These are phyloP conservation scores for Cudoniella acicularis DNA, from an alignment of 495 filamentous ascomycete species.

Conservation along the genomic window DNA sequence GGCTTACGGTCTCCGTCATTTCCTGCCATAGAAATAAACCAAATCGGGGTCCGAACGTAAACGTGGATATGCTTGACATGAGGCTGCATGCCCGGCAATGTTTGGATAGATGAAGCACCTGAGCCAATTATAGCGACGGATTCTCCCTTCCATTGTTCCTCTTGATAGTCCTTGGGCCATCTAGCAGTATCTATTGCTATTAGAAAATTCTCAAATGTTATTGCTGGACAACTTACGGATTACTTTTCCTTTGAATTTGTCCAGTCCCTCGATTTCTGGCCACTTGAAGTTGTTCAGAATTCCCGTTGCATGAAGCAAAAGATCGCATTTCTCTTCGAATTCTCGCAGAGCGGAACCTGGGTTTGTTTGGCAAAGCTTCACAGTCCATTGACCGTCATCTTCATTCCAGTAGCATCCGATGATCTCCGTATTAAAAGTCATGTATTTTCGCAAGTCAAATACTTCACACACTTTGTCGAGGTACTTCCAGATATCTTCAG, in stretches of 20 bases:
- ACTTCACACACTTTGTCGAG: constrained; percentile 34
- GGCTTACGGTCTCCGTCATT: constrained; percentile 23
- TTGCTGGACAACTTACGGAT: constrained; percentile 8
- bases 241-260: constrained; percentile 37
- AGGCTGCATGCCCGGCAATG: constrained; percentile 41
- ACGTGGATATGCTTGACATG: constrained; percentile 51
- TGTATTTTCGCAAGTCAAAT: constrained; percentile 47
- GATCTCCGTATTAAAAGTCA: constrained; percentile 29
- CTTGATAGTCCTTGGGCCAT: constrained; percentile 19
- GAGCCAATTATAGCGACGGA: constrained; percentile 52
- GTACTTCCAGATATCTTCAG: constrained; percentile 36
- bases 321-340: constrained; percentile 20
- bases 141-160: constrained; percentile 36
- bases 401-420: constrained; percentile 19
- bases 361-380: constrained; percentile 15
- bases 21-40: constrained; percentile 51
- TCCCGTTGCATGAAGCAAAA: constrained; percentile 25
- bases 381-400: constrained; percentile 12
- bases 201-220: background rate
- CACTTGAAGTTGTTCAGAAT: constrained; percentile 35
- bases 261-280: constrained; percentile 32
- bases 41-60: constrained; percentile 62
- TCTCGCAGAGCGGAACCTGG: constrained; percentile 12
- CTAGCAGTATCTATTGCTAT: constrained; percentile 13
- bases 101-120: constrained; percentile 52